These are phyloP conservation scores for Mycena galericulata DNA, from an alignment of 768 basidiomycete species.

Conservation along the genomic window DNA sequence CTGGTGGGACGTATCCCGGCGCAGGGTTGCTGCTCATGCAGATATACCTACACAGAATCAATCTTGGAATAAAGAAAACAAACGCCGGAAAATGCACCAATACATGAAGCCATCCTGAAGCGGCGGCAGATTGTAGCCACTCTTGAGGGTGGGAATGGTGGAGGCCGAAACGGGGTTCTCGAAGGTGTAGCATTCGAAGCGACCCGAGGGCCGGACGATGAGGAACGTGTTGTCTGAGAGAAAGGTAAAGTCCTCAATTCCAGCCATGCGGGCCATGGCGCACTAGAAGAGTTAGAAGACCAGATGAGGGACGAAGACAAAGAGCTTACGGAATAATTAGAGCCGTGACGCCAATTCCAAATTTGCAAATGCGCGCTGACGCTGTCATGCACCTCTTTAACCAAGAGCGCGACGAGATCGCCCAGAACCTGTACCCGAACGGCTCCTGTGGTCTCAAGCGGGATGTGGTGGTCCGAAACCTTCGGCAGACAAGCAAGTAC, in stretches of 20 bases:
- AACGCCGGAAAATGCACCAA: slow-evolving; percentile 41
- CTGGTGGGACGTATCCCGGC: slow-evolving; percentile 52
- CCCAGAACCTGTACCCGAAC: slow-evolving; percentile 61
- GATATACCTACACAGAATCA: slow-evolving; percentile 48
- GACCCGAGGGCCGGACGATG: slow-evolving; percentile 58
- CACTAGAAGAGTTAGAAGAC: slow-evolving; percentile 51
- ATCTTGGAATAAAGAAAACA: neutral
- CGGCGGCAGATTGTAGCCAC: slow-evolving; percentile 56
- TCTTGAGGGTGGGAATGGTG: slow-evolving; percentile 48
- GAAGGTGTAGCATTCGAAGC: slow-evolving; percentile 64
- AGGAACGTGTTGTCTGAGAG: slow-evolving; percentile 59
- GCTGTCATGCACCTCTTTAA: slow-evolving; percentile 58
- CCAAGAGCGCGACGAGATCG: slow-evolving; percentile 60
- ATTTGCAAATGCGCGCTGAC: slow-evolving; percentile 60
- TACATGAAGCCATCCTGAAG: slow-evolving; percentile 60
- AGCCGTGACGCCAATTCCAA: slow-evolving; percentile 61
- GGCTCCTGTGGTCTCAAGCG: slow-evolving; percentile 51
- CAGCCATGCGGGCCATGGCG: slow-evolving; percentile 51
- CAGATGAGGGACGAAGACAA: slow-evolving; percentile 11
- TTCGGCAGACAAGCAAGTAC: slow-evolving; percentile 54
- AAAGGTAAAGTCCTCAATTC: slow-evolving; percentile 68
- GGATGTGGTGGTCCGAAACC: slow-evolving; percentile 39
- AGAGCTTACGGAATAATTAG: slow-evolving; percentile 54
- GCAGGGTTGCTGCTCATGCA: slow-evolving; percentile 65
- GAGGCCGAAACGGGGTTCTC: slow-evolving; percentile 46